Base-by-base conservation (phyloP, 306 rosid species). In the Sophora flavescens region DNA sequence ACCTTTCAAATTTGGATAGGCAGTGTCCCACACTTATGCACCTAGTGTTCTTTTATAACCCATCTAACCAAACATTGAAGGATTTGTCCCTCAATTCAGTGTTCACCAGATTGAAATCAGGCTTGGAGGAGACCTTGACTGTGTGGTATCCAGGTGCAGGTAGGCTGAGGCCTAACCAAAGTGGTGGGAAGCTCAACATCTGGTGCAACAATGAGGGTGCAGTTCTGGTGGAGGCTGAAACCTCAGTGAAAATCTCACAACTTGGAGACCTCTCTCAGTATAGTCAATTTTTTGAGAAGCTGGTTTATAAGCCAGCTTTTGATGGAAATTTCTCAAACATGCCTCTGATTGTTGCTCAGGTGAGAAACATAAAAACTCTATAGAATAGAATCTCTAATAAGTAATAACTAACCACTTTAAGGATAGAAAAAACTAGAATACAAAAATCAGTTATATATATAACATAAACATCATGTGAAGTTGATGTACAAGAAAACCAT, bases 311-410 rank as follows among this genome's bases (percentile, higher is more conserved):
- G 82, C 90, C 93, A 69, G 72, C 72, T 82, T 83, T 82, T 81
- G 80, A 80, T 88, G 87, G 81, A 7, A 64, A 86, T 70, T 78
- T 89, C 83, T 85, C 89, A n/a, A 74, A 73, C 65, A 88, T 89
- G 87, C 97, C 95, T 48, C 72, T 91, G 51, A 75, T 89, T 78
- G 97, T 81, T 83, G 97, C 90, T 67, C 97, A 91, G 95, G 97
- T 91, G 57, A 83, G 85, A 45, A 3, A 70, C 11, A 59, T 22
- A 22, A 3, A 42, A 22, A 35, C 8, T 41, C 9, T 4, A 39
- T 62, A 62, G 38, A 30, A 52, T 57, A 57, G 6, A 57, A 22
- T 57, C 33, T 48, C 17, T 14, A 48, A 48, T 42, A 9, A 11
- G 17, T 48, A 4, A 13, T 42, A 9, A 11, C 53, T 48, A 4